phyloP scores from a whole-genome alignment of 2,329 filamentous ascomycete genomes.

The Xylaria sp. region DNA sequence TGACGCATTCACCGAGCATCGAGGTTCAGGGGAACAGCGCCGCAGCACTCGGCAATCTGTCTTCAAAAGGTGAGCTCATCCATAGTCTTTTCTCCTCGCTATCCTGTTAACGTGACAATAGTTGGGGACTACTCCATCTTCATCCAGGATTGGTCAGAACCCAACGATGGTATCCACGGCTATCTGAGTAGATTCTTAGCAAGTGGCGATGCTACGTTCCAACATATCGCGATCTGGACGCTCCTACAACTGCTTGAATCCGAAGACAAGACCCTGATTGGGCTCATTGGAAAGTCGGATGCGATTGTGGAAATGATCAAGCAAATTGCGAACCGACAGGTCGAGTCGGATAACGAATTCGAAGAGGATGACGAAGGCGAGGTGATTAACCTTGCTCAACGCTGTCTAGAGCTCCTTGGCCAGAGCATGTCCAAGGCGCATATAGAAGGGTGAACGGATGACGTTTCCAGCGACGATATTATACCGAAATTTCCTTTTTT shows the following conservation, averaged over 20 bases:
- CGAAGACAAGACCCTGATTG: slow-evolving; percentile 86
- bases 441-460: slow-evolving; percentile 68
- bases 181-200: slow-evolving; percentile 92
- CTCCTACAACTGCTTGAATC: slow-evolving; percentile 93
- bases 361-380: slow-evolving; percentile 92
- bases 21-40: slow-evolving; percentile 99
- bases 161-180: slow-evolving; percentile 91
- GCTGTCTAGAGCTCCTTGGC: slow-evolving; percentile 84
- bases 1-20: slow-evolving; percentile 93
- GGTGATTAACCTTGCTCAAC: slow-evolving; percentile 86
- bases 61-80: slow-evolving; percentile 78
- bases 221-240: slow-evolving; percentile 99
- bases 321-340: slow-evolving; percentile 83
- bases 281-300: slow-evolving; percentile 84
- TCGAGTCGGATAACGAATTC: slow-evolving; percentile 84
- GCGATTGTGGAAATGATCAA: slow-evolving; percentile 92
- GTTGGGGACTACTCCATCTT: slow-evolving; percentile 98
- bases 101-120: slow-evolving; percentile 41
- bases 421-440: slow-evolving; percentile 76
- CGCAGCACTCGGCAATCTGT: slow-evolving; percentile 91
- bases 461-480: slow-evolving; percentile 7
- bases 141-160: slow-evolving; percentile 89
- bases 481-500: slow-evolving; percentile 22
- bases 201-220: slow-evolving; percentile 94
- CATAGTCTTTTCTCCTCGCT: not conserved